A percentile compares a stretch with the other conserved stretches of the same genome.
Conservation (phyloP, 805 yeast genomes). For the Isabelozyma heimii region DNA sequence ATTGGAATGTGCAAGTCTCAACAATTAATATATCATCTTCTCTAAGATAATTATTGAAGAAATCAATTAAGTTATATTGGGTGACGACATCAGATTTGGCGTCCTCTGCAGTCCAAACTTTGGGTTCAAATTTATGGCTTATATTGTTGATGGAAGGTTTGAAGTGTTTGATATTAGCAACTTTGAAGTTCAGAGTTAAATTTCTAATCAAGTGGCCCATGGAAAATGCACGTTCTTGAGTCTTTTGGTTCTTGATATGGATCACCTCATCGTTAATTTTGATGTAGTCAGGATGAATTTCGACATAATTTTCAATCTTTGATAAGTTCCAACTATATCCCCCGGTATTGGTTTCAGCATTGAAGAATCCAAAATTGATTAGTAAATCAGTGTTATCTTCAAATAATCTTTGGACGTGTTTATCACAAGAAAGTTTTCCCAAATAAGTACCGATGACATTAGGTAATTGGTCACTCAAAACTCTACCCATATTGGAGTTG, state of each 20-base stretch:
- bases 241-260: constrained; percentile 14
- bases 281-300: constrained; percentile 42
- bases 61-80: constrained; percentile 34
- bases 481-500: constrained; percentile 66
- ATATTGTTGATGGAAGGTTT: constrained; percentile 11
- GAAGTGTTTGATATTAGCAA: constrained; percentile 6
- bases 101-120: constrained; percentile 4
- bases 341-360: constrained; percentile 30
- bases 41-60: constrained; percentile 37
- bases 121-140: constrained; percentile 10
- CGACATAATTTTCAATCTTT: constrained; percentile 25
- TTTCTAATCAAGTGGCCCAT: constrained; percentile 30
- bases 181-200: constrained; percentile 20
- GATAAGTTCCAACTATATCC: constrained; percentile 17
- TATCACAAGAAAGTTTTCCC: constrained; percentile 49
- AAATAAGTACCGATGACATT: constrained; percentile 70
- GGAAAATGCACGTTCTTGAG: constrained; percentile 24
- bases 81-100: constrained; percentile 11
- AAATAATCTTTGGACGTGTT: constrained; percentile 14
- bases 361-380: constrained; percentile 64
- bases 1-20: constrained; percentile 84
- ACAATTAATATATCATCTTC: constrained; percentile 71
- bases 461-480: constrained; percentile 67
- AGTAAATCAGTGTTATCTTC: constrained; percentile 62
- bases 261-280: constrained; percentile 28